Conservation (phyloP, 1,284 basidiomycete genomes). For the Fomitopsis betulina region DNA sequence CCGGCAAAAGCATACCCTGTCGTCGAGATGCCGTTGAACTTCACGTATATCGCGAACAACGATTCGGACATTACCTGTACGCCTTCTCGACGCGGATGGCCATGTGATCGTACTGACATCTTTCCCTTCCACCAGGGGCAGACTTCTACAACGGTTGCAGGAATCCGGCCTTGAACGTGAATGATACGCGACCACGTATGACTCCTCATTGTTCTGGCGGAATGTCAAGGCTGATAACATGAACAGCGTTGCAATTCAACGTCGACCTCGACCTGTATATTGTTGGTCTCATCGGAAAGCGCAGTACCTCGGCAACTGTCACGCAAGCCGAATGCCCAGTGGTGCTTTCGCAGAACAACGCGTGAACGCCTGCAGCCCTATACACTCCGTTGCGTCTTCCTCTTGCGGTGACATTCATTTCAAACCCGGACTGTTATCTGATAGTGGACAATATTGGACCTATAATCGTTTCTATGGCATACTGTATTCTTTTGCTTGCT, state of each 20-base stretch:
- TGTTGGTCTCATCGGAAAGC: slow-evolving; percentile 56
- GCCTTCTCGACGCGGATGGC: background rate
- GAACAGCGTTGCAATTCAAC: slow-evolving; percentile 63
- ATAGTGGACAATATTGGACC: slow-evolving; percentile 6
- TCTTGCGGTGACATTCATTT: slow-evolving; percentile 1
- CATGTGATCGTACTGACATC: background rate
- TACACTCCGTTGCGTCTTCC: background rate
- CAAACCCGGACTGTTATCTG: slow-evolving; percentile 3
- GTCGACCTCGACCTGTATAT: slow-evolving; percentile 69
- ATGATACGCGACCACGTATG: slow-evolving; percentile 58
- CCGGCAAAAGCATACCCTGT: slow-evolving; percentile 59
- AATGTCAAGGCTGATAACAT: background rate
- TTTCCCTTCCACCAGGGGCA: slow-evolving; percentile 43
- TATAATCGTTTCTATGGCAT: background rate
- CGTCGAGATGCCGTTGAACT: slow-evolving; percentile 71
- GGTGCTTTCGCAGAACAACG: slow-evolving; percentile 54
- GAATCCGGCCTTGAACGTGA: slow-evolving; percentile 46
- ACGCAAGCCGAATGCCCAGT: slow-evolving; percentile 71
- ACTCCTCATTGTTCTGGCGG: background rate
- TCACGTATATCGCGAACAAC: slow-evolving; percentile 79
- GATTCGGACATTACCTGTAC: slow-evolving; percentile 76
- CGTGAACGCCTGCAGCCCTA: slow-evolving; percentile 24
- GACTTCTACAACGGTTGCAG: slow-evolving; percentile 80
- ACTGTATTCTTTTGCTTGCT: background rate
- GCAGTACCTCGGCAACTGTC: slow-evolving; percentile 52